A percentile compares a stretch with the other conserved stretches of the same genome.
Conservation (phyloP, 2,329 filamentous ascomycete genomes). For the Zalaria sp. region DNA sequence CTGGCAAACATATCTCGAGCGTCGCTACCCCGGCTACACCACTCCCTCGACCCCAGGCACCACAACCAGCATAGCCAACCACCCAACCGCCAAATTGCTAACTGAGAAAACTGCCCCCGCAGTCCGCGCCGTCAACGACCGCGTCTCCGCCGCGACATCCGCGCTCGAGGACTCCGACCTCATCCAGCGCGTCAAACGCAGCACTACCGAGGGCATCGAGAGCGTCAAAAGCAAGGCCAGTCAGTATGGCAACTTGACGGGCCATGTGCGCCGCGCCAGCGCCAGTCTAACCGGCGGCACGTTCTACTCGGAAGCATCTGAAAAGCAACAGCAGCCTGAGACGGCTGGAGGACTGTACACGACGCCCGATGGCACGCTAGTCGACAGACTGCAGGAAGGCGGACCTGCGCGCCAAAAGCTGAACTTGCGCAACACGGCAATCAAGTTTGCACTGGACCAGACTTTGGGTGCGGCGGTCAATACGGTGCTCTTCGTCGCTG, state of each 20-base stretch:
- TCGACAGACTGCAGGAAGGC: background rate
- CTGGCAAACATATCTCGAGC: slow-evolving; percentile 73
- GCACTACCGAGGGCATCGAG: slow-evolving; percentile 4
- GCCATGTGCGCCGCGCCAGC: background rate
- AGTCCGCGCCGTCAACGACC: slow-evolving; percentile 18
- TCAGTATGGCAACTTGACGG: slow-evolving; percentile 1
- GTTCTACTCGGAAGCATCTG: background rate
- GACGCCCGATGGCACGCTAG: background rate
- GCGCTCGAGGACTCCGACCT: slow-evolving; percentile 3
- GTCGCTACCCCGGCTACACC: slow-evolving; percentile 54
- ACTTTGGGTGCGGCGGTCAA: slow-evolving; percentile 52
- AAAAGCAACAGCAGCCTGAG: background rate
- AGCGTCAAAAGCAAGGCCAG: slow-evolving; percentile 3
- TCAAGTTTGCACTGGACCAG: slow-evolving; percentile 58
- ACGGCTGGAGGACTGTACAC: too few relatives aligned
- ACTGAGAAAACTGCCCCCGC: slow-evolving; percentile 11
- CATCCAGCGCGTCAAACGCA: slow-evolving; percentile 3
- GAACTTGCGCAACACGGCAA: slow-evolving; percentile 48
- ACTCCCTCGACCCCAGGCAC: slow-evolving; percentile 8
- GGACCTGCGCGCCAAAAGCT: slow-evolving; percentile 13
- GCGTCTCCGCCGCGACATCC: slow-evolving; percentile 3
- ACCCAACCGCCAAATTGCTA: slow-evolving; percentile 17
- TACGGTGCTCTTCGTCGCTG: slow-evolving; percentile 48
- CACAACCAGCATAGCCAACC: slow-evolving; percentile 1
- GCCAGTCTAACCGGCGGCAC: background rate